Percentiles rank a stretch among this genome's conserved stretches.
Evolutionary conservation across 139 green algal species (phyloP).

Genomic region (Yamagishiella unicocca): DNA sequence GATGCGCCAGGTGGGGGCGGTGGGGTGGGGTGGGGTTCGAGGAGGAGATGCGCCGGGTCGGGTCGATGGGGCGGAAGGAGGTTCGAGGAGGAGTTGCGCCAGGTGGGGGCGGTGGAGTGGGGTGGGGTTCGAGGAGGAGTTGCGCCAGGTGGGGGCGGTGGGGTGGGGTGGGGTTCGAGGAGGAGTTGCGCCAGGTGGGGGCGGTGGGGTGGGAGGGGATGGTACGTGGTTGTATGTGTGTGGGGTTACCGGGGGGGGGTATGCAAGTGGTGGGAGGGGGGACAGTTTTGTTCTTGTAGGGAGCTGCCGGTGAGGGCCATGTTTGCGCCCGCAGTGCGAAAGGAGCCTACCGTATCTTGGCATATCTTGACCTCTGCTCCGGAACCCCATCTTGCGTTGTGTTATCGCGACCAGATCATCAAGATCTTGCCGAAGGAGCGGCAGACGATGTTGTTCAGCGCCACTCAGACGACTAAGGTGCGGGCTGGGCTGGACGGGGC

Average conservation of each 20-base stretch:
- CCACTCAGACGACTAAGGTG: conserved; percentile 97
- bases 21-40: neutral
- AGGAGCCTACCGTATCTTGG: too few relatives aligned
- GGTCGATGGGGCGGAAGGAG: neutral
- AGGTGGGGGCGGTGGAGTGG: neutral
- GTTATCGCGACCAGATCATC: conserved; percentile 92
- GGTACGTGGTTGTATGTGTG: too few relatives aligned
- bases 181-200: too few relatives aligned
- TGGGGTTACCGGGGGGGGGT: too few relatives aligned
- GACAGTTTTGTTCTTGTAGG: too few relatives aligned
- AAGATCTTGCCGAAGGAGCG: conserved; percentile 95
- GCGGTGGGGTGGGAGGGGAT: too few relatives aligned
- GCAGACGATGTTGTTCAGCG: conserved; percentile 98
- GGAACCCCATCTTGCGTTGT: too few relatives aligned
- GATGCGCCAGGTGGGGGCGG: neutral
- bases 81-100: neutral
- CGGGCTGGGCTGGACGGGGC: neutral
- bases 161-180: neutral
- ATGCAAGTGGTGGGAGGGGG: too few relatives aligned
- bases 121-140: neutral
- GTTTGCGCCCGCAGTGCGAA: too few relatives aligned
- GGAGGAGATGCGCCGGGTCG: neutral
- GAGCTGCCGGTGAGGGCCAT: too few relatives aligned
- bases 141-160: neutral
- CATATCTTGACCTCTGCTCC: too few relatives aligned